These are phyloP conservation scores for Wickerhamiella azyma DNA, from an alignment of 805 yeast genomes.

Conservation along the genomic window DNA sequence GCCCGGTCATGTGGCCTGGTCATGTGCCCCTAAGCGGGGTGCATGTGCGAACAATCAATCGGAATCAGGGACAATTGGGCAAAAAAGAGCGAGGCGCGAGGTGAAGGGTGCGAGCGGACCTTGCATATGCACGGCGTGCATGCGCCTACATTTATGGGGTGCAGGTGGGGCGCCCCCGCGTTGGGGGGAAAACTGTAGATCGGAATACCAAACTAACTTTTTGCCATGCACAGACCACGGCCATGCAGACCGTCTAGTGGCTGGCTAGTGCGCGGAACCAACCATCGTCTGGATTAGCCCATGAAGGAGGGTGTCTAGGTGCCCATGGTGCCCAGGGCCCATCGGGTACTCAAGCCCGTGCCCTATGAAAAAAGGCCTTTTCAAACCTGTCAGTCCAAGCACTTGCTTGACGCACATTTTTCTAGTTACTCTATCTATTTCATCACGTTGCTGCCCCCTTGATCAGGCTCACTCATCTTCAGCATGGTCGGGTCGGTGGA, in stretches of 20 bases:
- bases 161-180: no score
- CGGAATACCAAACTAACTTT: not conserved
- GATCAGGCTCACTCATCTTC: not conserved
- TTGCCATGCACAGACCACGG: not conserved
- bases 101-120: not conserved
- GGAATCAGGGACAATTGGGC: not conserved
- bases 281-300: not conserved
- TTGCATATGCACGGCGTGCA: not conserved
- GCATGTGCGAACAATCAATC: not conserved
- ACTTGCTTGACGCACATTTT: no score
- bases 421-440: not conserved
- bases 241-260: not conserved
- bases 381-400: no score
- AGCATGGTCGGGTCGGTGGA: not conserved
- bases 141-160: no score
- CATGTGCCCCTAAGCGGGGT: not conserved
- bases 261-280: not conserved
- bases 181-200: no score
- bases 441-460: not conserved
- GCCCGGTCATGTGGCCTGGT: not conserved
- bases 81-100: not conserved
- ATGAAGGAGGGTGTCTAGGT: no score
- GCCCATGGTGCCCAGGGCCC: no score
- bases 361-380: no score
- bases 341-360: no score